Conservation (phyloP, 2,329 filamentous ascomycete genomes). For the Septoria petroselini region DNA sequence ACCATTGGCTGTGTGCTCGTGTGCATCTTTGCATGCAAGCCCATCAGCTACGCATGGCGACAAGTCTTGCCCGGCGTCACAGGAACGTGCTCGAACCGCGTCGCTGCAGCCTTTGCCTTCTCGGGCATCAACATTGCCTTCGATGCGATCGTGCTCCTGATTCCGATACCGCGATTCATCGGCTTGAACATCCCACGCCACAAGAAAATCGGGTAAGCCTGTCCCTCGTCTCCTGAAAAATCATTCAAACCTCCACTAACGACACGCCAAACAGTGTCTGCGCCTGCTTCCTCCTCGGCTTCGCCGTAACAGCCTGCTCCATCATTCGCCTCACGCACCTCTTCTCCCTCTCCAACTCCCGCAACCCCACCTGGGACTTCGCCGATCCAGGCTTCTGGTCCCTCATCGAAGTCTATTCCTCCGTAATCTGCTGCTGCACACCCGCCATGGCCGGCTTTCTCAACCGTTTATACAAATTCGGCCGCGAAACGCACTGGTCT, state of each 20-base stretch:
- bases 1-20: slow-evolving; percentile 11
- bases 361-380: slow-evolving; percentile 12
- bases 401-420: slow-evolving; percentile 15
- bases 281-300: slow-evolving; percentile 14
- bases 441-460: slow-evolving; percentile 11
- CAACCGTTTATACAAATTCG: slow-evolving; percentile 6
- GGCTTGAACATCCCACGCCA: slow-evolving; percentile 3
- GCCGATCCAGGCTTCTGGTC: slow-evolving; percentile 12
- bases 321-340: slow-evolving; percentile 13
- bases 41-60: slow-evolving; percentile 14
- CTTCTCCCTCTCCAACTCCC: slow-evolving; percentile 1
- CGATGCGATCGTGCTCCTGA: slow-evolving; percentile 13
- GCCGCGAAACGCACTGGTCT: not conserved
- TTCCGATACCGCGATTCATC: slow-evolving; percentile 12
- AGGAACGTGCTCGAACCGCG: slow-evolving; percentile 16
- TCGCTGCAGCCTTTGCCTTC: slow-evolving; percentile 12
- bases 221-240: not conserved
- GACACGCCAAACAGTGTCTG: not conserved
- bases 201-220: slow-evolving; percentile 9
- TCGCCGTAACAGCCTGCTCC: slow-evolving; percentile 14
- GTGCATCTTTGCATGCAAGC: slow-evolving; percentile 16
- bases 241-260: not conserved
- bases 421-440: slow-evolving; percentile 19
- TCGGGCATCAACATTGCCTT: slow-evolving; percentile 16
- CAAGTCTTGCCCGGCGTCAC: slow-evolving; percentile 6